Evolutionary conservation across 768 basidiomycete genomes (phyloP), one percentile per base, ranked within the genome.

Genomic region (Russula griseocarnosa): DNA sequence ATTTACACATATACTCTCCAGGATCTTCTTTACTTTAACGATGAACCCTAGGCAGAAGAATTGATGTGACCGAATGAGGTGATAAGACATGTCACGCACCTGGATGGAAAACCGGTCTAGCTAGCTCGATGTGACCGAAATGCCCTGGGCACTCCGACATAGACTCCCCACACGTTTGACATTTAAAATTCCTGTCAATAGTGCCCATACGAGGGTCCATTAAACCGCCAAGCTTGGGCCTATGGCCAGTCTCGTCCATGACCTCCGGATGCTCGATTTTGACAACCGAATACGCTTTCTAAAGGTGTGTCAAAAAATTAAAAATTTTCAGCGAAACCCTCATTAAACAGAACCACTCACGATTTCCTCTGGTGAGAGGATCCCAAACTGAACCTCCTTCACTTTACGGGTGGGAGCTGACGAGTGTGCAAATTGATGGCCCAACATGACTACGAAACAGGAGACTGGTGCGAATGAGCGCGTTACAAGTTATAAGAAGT

Each of bases 111-210:
- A 97, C 93, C n/a, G 96, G 94, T 70, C 94, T 82, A 50, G 93
- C 93, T 72, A 99, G 79, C 78, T 99, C 97, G 72, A 99, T 93
- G 74, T 98, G 95, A 60, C 97, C 97, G 79, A 99, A 99, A 76
- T 98, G 97, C 56, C 97, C 97, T 30, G 97, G 95, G 79, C 97
- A 99, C 74, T 98, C 97, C 20, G 94, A 88, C 95, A 98, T 98
- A n/a, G 95, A 96, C 82, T 99, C 97, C 69, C 94, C 95, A 75
- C 97, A 98, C 32, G 97, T 98, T 79, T 98, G 94, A 74, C 97
- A 99, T 79, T 98, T 98, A 79, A 96, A 95, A 74, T 95, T 94
- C 69, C 94, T 83, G 80, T 95, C 94, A 70, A 95, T 96, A 32
- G 94, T 99, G 44, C 97, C 97, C 90, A 98, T 93, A 64, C 93